phyloP scores from a whole-genome alignment of 306 rosid genomes.

The Trifolium subterraneum region DNA sequence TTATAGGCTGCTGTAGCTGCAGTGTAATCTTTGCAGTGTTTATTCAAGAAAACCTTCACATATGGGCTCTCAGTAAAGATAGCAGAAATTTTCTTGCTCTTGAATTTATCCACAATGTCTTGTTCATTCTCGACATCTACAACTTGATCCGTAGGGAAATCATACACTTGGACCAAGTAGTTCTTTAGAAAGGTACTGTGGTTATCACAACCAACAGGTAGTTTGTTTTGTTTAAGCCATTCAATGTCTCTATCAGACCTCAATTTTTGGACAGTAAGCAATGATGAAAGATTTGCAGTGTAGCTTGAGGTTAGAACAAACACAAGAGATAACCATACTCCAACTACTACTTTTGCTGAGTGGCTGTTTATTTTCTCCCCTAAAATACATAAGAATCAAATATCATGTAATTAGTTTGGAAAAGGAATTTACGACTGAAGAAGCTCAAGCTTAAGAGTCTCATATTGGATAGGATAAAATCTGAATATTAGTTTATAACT shows the following conservation, averaged over 20 bases:
- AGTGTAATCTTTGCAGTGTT: conserved; percentile 53
- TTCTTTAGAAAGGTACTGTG: conserved; percentile 40
- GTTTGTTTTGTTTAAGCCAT: conserved; percentile 52
- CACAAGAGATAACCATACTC: conserved; percentile 60
- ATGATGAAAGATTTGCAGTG: conserved; percentile 74
- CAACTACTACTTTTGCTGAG: conserved; percentile 53
- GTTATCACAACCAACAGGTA: conserved; percentile 54
- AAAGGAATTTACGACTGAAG: conserved; percentile 24
- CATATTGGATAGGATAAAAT: background rate
- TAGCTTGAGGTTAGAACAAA: conserved; percentile 66
- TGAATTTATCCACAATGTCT: conserved; percentile 38
- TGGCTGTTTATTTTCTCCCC: conserved; percentile 56
- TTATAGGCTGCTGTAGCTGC: conserved; percentile 42
- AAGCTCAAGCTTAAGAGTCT: background rate
- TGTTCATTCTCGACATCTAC: conserved; percentile 32
- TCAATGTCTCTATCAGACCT: conserved; percentile 45
- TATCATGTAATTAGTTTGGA: conserved; percentile 13
- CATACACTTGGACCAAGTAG: conserved; percentile 41
- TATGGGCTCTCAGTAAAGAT: conserved; percentile 65
- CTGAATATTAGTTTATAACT: background rate
- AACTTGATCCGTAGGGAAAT: conserved; percentile 12
- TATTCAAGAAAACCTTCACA: conserved; percentile 57
- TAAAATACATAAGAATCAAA: conserved; percentile 32
- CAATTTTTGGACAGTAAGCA: conserved; percentile 56
- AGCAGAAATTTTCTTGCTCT: conserved; percentile 46